Base-by-base conservation (phyloP, 1,284 basidiomycete species). In the Phaffia rhodozyma region DNA sequence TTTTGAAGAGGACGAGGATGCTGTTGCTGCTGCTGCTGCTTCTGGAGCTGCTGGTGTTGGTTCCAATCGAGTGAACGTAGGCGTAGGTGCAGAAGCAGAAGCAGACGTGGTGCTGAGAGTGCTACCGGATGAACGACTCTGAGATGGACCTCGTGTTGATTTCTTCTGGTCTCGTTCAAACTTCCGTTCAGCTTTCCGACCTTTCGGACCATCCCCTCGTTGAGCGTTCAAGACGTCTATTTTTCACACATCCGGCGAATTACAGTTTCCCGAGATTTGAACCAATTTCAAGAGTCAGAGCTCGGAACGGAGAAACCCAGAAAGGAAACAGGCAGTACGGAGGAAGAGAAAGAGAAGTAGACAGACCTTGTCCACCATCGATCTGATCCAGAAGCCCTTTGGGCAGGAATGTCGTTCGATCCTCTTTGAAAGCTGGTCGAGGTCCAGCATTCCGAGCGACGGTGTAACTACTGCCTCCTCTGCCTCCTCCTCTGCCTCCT, bases 131-230 rank as follows among this genome's bases (percentile, higher is more conserved):
- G 25, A 50, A 59, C 58, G 49, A 32, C 43, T 30, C 54, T 11
- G 20, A 56, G 51, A 54, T 53, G 7, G 51, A 82, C 82, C 68
- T 82, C 85, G 56, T 80, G 79, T 69, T 81, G 78, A 71, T 86
- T 88, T 60, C 50, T 78, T 77, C 55, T 78, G 78, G 2, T 77
- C 68, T 34, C 86, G 79, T 21, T 80, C 81, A 68, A 83, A 79
- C 72, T 85, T 88, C 49, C 87, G 76, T 13, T 79, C 72, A 58
- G 86, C 85, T 72, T 85, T 88, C 54, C 85, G 79, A 13, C 52
- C 52, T n/a, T 48, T 29, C 23, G 52, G 27, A n/a, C 61, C 38
- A 27, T 30, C 50, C 51, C 43, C 32, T 23, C 34, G 16, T 16
- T 21, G 32, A 5, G 18, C 30, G 34, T 34, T 21, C 20, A 43